Percentiles rank a stretch among this genome's conserved stretches.
phyloP scores from a whole-genome alignment of 2,329 filamentous ascomycete species.

The Chaetomiaceae sp. region DNA sequence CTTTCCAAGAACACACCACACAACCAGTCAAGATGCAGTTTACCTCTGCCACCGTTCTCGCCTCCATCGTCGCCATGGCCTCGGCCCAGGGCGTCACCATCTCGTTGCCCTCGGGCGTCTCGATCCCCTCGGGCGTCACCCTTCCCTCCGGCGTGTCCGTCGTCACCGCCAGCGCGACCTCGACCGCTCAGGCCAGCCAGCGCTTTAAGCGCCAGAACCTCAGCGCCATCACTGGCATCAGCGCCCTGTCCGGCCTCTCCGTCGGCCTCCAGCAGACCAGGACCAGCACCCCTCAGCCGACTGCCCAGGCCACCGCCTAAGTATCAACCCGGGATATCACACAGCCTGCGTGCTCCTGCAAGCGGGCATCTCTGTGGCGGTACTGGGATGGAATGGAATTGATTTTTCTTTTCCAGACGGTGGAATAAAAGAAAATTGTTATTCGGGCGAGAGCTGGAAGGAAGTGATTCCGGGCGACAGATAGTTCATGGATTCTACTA shows the following conservation, averaged over 20 bases:
- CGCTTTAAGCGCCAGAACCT: conserved; percentile 8
- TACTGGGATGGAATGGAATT: no score
- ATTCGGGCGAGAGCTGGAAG: no score
- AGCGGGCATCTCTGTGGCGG: no score
- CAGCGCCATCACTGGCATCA: conserved; percentile 4
- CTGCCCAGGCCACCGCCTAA: neutral
- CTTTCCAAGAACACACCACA: neutral
- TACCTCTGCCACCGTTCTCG: conserved; percentile 14
- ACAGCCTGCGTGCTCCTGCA: no score
- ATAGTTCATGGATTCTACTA: no score
- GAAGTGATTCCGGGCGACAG: no score
- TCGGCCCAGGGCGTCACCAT: conserved; percentile 22
- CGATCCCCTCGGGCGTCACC: conserved; percentile 23
- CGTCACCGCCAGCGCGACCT: conserved; percentile 17
- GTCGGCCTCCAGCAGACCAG: neutral
- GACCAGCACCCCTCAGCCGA: neutral
- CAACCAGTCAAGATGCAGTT: conserved; percentile 19
- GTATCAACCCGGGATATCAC: no score
- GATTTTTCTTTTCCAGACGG: no score
- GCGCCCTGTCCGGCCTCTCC: neutral
- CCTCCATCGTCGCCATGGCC: conserved; percentile 13
- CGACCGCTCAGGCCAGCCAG: conserved; percentile 12
- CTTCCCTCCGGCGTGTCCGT: conserved; percentile 25
- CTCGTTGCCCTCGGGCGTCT: conserved; percentile 25
- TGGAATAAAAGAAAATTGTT: no score